Conservation (phyloP, 768 basidiomycete genomes). For the Trametes cingulata region DNA sequence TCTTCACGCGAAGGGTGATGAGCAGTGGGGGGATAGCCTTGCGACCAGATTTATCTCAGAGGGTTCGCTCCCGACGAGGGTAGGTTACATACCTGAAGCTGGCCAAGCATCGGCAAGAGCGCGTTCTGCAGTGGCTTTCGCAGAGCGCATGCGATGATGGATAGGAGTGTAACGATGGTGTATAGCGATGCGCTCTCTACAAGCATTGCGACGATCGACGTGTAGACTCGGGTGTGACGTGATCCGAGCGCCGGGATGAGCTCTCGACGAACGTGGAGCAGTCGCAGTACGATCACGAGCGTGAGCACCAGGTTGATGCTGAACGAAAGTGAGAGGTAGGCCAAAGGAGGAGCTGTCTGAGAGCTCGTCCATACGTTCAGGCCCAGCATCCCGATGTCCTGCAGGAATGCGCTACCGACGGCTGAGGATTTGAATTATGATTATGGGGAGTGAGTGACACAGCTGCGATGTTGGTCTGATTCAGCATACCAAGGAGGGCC, state of each 20-base stretch:
- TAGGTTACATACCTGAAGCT: conserved; percentile 29
- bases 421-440: neutral
- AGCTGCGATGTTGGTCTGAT: neutral
- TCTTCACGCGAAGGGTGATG: conserved; percentile 22
- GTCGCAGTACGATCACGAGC: conserved; percentile 20
- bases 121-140: conserved; percentile 26
- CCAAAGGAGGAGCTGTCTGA: conserved; percentile 15
- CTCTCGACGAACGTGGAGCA: conserved; percentile 9
- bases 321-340: conserved; percentile 26
- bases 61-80: neutral
- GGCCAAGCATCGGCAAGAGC: conserved; percentile 28
- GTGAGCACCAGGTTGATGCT: conserved; percentile 25
- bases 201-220: conserved; percentile 24
- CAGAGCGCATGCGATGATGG: conserved; percentile 23
- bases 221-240: conserved; percentile 2
- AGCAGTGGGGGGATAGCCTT: conserved; percentile 28
- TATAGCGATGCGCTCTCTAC: conserved; percentile 29
- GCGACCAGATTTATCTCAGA: neutral
- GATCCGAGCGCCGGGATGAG: neutral
- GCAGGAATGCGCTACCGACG: conserved; percentile 9
- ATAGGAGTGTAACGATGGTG: conserved; percentile 17
- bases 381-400: conserved; percentile 12
- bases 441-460: too few species aligned
- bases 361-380: conserved; percentile 23
- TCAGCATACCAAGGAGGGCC: conserved; percentile 4